Conservation (phyloP, 345 rosid species). For the Mercurialis annua region DNA sequence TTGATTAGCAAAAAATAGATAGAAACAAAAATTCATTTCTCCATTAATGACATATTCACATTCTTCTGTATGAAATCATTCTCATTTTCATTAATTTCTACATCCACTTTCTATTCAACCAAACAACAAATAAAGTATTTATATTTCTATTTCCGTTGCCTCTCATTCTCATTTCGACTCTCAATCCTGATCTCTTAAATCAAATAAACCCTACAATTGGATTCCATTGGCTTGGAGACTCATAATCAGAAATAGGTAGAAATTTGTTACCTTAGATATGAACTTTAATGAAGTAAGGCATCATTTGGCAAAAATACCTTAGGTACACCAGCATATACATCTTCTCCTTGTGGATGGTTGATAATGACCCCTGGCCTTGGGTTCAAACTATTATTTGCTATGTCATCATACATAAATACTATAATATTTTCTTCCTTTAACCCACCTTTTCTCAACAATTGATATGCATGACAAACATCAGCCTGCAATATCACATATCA, state of each 20-base stretch:
- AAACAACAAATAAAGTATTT: too few species aligned
- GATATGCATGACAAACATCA: conserved; percentile 96
- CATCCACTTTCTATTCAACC: too few species aligned
- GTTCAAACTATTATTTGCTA: conserved; percentile 59
- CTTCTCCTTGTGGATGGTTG: conserved; percentile 78
- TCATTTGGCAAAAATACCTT: conserved; percentile 47
- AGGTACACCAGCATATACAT: conserved; percentile 81
- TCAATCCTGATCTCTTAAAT: too few species aligned
- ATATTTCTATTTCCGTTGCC: background rate
- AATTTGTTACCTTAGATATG: too few species aligned
- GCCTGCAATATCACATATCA: conserved; percentile 41
- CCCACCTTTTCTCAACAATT: conserved; percentile 81
- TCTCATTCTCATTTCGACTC: conserved; percentile 10
- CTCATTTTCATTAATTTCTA: too few species aligned
- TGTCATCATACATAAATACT: conserved; percentile 91
- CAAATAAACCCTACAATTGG: background rate
- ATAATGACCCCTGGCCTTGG: conserved; percentile 83
- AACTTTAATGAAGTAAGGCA: background rate
- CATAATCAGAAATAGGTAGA: too few species aligned
- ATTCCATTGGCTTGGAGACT: background rate
- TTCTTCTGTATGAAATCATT: too few species aligned
- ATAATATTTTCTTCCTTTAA: conserved; percentile 82
- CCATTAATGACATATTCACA: too few species aligned
- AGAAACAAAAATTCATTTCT: too few species aligned
- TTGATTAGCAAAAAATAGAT: background rate